These are phyloP conservation scores for Coniochaeta hoffmannii DNA, from an alignment of 2,329 filamentous ascomycete genomes.

Conservation along the genomic window DNA sequence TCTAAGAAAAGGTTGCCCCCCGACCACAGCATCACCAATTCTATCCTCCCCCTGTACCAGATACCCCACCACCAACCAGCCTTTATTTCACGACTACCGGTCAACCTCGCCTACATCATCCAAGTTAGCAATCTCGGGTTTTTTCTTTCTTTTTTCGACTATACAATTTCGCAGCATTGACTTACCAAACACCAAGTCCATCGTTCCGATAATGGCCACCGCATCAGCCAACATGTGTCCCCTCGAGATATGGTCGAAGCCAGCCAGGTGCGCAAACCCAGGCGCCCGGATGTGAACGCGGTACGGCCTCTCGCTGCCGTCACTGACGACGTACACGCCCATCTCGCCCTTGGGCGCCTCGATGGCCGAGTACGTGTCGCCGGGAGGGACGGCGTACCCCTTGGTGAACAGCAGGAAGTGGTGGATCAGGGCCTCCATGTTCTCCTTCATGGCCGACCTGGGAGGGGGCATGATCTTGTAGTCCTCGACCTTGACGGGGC, in stretches of 20 bases:
- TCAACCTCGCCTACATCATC: constrained; percentile 2
- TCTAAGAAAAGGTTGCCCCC: background rate
- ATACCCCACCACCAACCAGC: background rate
- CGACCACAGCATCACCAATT: background rate
- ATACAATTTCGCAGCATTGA: constrained; percentile 9
- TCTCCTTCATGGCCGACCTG: constrained; percentile 99
- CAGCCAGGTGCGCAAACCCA: constrained; percentile 88
- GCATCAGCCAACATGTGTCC: constrained; percentile 94
- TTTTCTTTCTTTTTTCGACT: too few species aligned
- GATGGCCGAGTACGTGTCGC: constrained; percentile 95
- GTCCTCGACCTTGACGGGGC: constrained; percentile 91
- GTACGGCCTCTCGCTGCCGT: constrained; percentile 94
- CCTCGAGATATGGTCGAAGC: constrained; percentile 88
- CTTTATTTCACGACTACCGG: background rate
- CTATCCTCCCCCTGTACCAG: background rate
- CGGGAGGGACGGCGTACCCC: constrained; percentile 92
- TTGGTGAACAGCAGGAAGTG: constrained; percentile 99
- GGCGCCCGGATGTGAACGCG: constrained; percentile 95
- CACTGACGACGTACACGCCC: constrained; percentile 93
- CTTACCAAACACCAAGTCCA: constrained; percentile 85
- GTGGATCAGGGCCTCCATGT: constrained; percentile 99
- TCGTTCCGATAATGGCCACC: constrained; percentile 87
- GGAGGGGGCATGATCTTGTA: constrained; percentile 97
- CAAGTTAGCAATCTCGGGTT: constrained; percentile 7
- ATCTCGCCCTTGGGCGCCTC: constrained; percentile 99